These are phyloP conservation scores for Yamadazyma triangularis DNA, from an alignment of 1,139 yeast species.

Conservation along the genomic window DNA sequence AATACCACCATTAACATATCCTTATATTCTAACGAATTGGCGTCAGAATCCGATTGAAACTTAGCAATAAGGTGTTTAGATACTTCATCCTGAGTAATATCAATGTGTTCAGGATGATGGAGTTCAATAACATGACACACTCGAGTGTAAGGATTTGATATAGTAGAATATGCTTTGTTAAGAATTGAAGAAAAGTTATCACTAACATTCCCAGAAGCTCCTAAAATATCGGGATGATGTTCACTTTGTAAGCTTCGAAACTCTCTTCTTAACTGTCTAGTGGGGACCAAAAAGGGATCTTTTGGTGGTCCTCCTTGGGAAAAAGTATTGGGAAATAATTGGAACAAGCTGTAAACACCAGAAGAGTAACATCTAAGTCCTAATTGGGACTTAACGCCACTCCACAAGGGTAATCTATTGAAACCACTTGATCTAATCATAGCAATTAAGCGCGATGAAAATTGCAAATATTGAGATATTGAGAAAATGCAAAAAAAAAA, in stretches of 20 bases:
- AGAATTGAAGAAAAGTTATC: conserved; percentile 46
- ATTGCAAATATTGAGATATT: too few species aligned
- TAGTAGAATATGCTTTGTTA: conserved; percentile 71
- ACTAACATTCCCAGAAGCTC: conserved; percentile 23
- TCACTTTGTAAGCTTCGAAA: conserved; percentile 67
- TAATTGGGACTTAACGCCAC: too few species aligned
- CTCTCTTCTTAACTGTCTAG: conserved; percentile 59
- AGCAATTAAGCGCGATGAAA: too few species aligned
- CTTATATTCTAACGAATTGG: conserved; percentile 43
- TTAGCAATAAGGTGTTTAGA: conserved; percentile 32
- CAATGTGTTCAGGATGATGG: conserved; percentile 35
- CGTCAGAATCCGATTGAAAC: conserved; percentile 27
- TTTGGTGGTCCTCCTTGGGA: conserved; percentile 66
- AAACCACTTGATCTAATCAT: too few species aligned
- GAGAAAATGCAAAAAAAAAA: too few species aligned
- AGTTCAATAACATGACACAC: conserved; percentile 35
- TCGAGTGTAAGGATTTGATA: conserved; percentile 67
- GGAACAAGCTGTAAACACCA: conserved; percentile 36
- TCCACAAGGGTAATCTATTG: too few species aligned
- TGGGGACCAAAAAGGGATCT: conserved; percentile 56
- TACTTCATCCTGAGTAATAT: conserved; percentile 37
- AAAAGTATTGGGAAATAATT: conserved; percentile 71
- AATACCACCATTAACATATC: conserved; percentile 65
- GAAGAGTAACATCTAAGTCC: conserved; percentile 2
- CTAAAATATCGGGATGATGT: conserved; percentile 73